Percentiles rank a stretch among this genome's conserved stretches.
Conservation (phyloP, 2,329 filamentous ascomycete species). For the Claviceps purpurea region DNA sequence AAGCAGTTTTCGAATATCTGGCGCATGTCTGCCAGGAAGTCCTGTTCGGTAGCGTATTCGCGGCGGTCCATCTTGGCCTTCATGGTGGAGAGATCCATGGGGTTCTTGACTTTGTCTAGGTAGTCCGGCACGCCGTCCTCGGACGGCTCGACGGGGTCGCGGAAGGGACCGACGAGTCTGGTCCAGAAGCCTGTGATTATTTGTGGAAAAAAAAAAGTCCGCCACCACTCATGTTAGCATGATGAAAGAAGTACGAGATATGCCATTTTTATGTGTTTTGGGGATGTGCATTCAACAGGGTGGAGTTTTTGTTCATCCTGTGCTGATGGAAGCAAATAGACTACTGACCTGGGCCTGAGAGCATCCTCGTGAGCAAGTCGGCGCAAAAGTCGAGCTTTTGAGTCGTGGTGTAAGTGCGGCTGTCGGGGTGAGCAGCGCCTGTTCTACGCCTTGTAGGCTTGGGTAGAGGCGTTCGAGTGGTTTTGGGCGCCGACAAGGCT, state of each 20-base stretch:
- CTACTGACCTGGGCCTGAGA: conserved; percentile 42
- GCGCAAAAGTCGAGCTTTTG: conserved; percentile 45
- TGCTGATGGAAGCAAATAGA: not conserved
- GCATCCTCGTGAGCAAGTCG: conserved; percentile 45
- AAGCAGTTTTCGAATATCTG: conserved; percentile 53
- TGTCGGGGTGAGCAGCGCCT: conserved; percentile 18
- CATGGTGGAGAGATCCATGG: conserved; percentile 49
- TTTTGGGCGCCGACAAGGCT: conserved; percentile 15
- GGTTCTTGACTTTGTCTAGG: conserved; percentile 43
- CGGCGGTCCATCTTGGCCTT: conserved; percentile 44
- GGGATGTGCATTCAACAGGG: too few species aligned
- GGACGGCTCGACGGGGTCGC: conserved; percentile 42
- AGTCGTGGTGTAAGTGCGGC: conserved; percentile 20
- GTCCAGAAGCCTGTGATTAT: conserved; percentile 45
- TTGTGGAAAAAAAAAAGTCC: not conserved
- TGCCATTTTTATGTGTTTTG: too few species aligned
- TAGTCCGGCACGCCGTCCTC: conserved; percentile 49
- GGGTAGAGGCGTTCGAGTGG: conserved; percentile 15
- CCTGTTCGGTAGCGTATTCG: conserved; percentile 37
- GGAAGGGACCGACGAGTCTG: conserved; percentile 49
- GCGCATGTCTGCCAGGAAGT: conserved; percentile 44
- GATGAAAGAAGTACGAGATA: too few species aligned
- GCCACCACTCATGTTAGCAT: not conserved
- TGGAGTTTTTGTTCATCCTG: too few species aligned
- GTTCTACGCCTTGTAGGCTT: conserved; percentile 24